Base-by-base conservation (phyloP, 495 filamentous ascomycete species). In the Evernia prunastri region DNA sequence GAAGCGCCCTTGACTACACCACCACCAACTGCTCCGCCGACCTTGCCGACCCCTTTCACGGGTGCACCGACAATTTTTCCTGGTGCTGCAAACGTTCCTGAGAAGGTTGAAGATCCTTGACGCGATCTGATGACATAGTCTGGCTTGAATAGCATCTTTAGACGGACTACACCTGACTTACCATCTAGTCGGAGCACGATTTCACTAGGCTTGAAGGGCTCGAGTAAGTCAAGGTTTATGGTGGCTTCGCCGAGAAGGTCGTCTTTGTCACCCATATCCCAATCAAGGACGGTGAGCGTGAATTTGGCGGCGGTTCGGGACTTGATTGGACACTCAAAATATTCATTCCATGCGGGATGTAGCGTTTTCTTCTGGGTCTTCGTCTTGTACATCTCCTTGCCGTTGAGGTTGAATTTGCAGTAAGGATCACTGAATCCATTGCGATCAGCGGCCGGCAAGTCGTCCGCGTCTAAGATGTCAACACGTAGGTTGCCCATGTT, bases 361-460 rank as follows among this genome's bases (percentile, higher is more conserved):
- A 97, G 81, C 0, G 93, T 97, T 82, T 97, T 99, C 84, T 97
- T 97, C 72, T 93, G 89, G 6, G 86, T 85, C 74, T 96, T 91
- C 43, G 92, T 95, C 78, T 97, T 97, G 82, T 87, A 88, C 20
- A 99, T 80, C 40, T 90, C 86, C 70, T 91, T 86, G 47, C 86
- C 92, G 71, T 92, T 89, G 58, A 97, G 80, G 66, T 87, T 84
- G 74, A 99, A 97, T 69, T 94, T 95, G 81, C 90, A 95, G 79
- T 90, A 99, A 6, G 94, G 94, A 69, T 99, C 94, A 70, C 90
- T 96, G 80, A 86, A 96, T 47, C 94, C 94, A 72, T 97, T 99
- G 36, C 92, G 87, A 71, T 99, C 94, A 56, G 91, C 92, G 15
- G 93, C 83, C 12, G 94, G 94, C 27, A 99, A 84, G 66, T 97